Evolutionary conservation across 805 yeast genomes (phyloP), one percentile per base, ranked within the genome.

Genomic region (Cyberlindnera samutprakarnensis): DNA sequence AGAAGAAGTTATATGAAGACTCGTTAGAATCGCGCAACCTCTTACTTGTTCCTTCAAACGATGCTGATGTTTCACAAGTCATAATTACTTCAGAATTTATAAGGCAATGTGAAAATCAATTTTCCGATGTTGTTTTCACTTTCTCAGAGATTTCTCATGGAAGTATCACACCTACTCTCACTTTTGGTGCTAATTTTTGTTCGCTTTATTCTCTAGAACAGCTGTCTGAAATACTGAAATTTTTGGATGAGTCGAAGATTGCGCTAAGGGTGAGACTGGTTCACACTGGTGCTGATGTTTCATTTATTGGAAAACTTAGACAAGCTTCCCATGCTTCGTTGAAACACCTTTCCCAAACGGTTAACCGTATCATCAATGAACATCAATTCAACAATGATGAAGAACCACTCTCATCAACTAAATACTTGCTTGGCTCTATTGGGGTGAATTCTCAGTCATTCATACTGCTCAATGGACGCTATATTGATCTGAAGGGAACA

Each of bases 151-250:
- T 7, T 4, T 36, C 44, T 9, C 23, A 17, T 5, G 33, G 32
- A 5, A 37, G 39, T 11, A 17, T 12, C 12, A n/a, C 44, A 26
- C 59, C 53, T 12, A 59, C 66, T 1, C 27, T 77, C 7, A 75
- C 85, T 54, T 42, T 81, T 9, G 61, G 76, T 32, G 92, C 84
- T 23, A 72, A 77, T 44, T 67, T 78, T 35, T 55, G 60, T 18
- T 46, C 62, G 3, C 19, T 41, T 2, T 27, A 47, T 5, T 57
- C 69, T 7, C 43, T 68, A 18, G 38, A 54, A 5, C 84, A 79
- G 47, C 46, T 80, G 8, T 31, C 53, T 14, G 58, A 58, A 20
- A 38, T 67, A 0, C 40, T 68, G 21, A 41, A 53, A 24, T 28
- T 33, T 44, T 38, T 48, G 32, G 31, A 53, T 44, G 28, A 44